Base-by-base conservation (phyloP, 345 rosid species). In the Toxicodendron radicans region DNA sequence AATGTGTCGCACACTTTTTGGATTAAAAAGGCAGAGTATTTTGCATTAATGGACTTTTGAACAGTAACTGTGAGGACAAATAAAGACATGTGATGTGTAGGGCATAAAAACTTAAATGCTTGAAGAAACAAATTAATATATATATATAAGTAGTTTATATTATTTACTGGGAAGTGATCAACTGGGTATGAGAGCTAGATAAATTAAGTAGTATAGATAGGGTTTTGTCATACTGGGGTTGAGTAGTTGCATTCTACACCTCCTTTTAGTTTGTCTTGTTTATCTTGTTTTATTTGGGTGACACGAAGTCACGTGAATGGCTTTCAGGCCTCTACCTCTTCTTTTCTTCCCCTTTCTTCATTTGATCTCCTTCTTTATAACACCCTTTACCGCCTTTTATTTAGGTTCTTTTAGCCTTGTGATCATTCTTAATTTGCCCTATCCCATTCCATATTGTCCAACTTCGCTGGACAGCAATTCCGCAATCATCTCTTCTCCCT, bases 271-370 rank as follows among this genome's bases (percentile, higher is more conserved):
- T 82, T 86, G 87, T 84, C 87, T 78, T 79, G 46, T 70, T 63
- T 41, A 35, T 23, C 58, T 43, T 77, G 82, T 78, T 76, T 83
- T 71, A 68, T 73, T 69, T 71, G 79, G 81, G 80, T 38, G 79
- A 84, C 79, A 78, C 74, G 78, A 74, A 67, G 73, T 83, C 89
- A 81, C 89, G 89, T 78, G 89, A 86, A 79, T 73, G 76, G 61
- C 78, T 80, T 79, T 58, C 80, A 66, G 69, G 77, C 82, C 79
- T 75, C 70, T 76, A 56, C 43, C 48, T 43, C 58, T n/a, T 21
- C 73, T 21, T 30, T 74, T 60, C 33, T 53, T 43, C 58, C 23
- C 38, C 73, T 32, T 21, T 10, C 18, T 21, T 18, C 13, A 41
- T 35, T 11, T 24, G 8, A 38, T 38, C 24, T n/a, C 20, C 17